Percentiles rank a stretch among this genome's conserved stretches.
Evolutionary conservation across 1,284 basidiomycete genomes (phyloP).

Genomic region (Pseudozyma thailandica): DNA sequence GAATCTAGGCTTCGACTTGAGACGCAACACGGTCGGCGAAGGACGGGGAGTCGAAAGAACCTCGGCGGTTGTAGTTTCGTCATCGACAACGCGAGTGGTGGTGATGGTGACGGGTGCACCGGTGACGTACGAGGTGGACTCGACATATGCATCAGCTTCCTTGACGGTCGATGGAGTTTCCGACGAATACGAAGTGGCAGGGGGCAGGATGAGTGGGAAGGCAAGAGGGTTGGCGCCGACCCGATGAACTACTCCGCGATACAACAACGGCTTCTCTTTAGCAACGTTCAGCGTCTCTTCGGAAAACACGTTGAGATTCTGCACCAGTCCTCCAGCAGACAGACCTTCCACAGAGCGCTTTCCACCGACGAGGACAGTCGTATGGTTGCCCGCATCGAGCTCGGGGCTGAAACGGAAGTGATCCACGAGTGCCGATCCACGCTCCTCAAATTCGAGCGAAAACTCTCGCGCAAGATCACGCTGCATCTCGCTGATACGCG

Average conservation of each 20-base stretch:
- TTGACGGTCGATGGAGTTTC: constrained; percentile 74
- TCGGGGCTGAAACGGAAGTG: constrained; percentile 66
- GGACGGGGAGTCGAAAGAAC: constrained; percentile 38
- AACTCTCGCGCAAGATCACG: constrained; percentile 73
- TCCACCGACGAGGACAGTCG: constrained; percentile 53
- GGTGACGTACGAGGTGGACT: constrained; percentile 35
- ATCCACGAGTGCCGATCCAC: constrained; percentile 70
- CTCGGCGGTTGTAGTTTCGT: constrained; percentile 20
- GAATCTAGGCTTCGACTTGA: constrained; percentile 21
- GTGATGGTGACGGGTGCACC: constrained; percentile 38
- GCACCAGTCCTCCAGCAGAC: constrained; percentile 36
- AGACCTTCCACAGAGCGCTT: constrained; percentile 7
- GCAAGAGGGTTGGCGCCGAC: constrained; percentile 83
- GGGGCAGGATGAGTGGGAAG: constrained; percentile 82
- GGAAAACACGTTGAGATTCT: constrained; percentile 63
- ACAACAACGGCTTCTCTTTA: constrained; percentile 74
- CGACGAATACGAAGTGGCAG: constrained; percentile 71
- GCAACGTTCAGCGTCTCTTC: constrained; percentile 70
- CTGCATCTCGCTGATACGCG: constrained; percentile 71
- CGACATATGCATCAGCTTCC: constrained; percentile 13
- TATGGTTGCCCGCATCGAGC: constrained; percentile 55
- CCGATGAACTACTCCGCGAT: constrained; percentile 79
- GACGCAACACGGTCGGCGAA: constrained; percentile 33
- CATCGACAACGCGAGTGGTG: constrained; percentile 38
- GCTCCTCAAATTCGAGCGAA: constrained; percentile 71